phyloP scores from a whole-genome alignment of 2,329 filamentous ascomycete species.

The Alternaria brassicicola region DNA sequence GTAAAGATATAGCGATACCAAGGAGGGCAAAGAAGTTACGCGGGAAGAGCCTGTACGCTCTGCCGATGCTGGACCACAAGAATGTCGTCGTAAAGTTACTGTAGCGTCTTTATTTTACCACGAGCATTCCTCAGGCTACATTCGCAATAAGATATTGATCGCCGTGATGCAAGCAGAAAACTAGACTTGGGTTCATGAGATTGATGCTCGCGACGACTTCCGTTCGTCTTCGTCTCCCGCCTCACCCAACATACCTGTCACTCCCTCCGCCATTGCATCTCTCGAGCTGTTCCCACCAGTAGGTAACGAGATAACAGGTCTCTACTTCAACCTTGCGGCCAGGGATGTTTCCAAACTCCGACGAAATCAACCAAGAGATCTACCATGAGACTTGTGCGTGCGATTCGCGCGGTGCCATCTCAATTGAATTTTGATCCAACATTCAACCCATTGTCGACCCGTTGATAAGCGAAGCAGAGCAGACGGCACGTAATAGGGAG shows the following conservation, averaged over 20 bases:
- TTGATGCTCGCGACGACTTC: neutral
- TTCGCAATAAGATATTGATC: neutral
- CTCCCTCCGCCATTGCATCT: neutral
- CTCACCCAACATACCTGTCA: neutral
- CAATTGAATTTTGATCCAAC: neutral
- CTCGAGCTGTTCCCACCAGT: neutral
- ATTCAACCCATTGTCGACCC: neutral
- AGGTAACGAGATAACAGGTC: neutral
- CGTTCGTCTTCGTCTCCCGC: neutral
- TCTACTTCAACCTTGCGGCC: neutral
- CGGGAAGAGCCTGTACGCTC: neutral
- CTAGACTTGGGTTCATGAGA: neutral
- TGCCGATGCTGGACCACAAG: neutral
- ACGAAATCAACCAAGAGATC: neutral
- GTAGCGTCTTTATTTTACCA: neutral
- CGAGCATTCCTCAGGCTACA: neutral
- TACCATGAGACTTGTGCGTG: neutral
- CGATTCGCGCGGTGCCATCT: neutral
- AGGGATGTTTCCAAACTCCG: neutral
- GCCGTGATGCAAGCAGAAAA: neutral
- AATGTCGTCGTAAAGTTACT: neutral
- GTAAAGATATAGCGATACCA: neutral
- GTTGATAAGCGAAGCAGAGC: neutral
- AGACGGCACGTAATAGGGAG: neutral
- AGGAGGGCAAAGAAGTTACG: neutral